Percentiles rank a stretch among this genome's conserved stretches.
Evolutionary conservation across 1,284 basidiomycete species (phyloP).

Genomic region (Leccinum pachyderme): DNA sequence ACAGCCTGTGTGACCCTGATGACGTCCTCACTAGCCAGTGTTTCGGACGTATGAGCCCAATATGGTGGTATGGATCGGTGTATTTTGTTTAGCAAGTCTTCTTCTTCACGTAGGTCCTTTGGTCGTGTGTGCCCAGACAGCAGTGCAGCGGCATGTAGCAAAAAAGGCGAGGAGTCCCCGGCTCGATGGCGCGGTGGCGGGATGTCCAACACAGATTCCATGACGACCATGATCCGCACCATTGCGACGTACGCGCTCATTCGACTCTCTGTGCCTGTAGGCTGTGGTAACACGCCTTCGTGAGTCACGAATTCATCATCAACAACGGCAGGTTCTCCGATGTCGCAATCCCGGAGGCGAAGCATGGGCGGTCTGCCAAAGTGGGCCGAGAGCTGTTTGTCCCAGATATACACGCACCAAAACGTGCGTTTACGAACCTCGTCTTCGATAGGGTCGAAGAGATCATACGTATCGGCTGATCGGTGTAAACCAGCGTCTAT

Average conservation of each 20-base stretch:
- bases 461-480: slow-evolving; percentile 83
- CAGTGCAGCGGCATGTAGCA: slow-evolving; percentile 55
- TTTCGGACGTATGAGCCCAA: slow-evolving; percentile 80
- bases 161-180: slow-evolving; percentile 55
- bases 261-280: slow-evolving; percentile 67
- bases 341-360: slow-evolving; percentile 82
- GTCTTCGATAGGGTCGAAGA: slow-evolving; percentile 84
- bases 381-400: slow-evolving; percentile 82
- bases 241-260: slow-evolving; percentile 78
- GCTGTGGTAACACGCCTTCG: slow-evolving; percentile 67
- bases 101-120: slow-evolving; percentile 76
- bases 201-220: slow-evolving; percentile 76
- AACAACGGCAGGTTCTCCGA: slow-evolving; percentile 77
- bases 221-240: slow-evolving; percentile 76
- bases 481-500: slow-evolving; percentile 87
- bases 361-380: slow-evolving; percentile 86
- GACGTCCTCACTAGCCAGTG: slow-evolving; percentile 80
- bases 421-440: slow-evolving; percentile 89
- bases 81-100: slow-evolving; percentile 77
- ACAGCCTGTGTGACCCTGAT: slow-evolving; percentile 86
- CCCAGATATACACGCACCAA: slow-evolving; percentile 93
- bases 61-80: slow-evolving; percentile 66
- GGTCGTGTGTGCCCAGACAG: slow-evolving; percentile 52
- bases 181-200: slow-evolving; percentile 61
- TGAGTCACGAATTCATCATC: slow-evolving; percentile 85